phyloP scores from a whole-genome alignment of 2,329 filamentous ascomycete genomes.

The Penicillium sp. region DNA sequence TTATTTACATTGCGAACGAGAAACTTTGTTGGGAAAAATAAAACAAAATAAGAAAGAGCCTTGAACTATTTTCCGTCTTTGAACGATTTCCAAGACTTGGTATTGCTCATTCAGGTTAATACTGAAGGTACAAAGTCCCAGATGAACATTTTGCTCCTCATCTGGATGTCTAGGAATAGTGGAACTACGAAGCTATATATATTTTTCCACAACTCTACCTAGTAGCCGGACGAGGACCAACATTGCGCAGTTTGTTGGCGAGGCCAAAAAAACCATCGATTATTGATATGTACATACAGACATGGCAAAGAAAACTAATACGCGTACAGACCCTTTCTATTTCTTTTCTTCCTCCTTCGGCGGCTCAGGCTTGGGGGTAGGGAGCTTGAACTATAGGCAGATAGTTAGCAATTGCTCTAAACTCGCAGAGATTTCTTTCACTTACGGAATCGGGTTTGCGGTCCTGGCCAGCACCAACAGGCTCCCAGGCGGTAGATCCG shows the following conservation, averaged over 20 bases:
- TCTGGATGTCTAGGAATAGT: neutral
- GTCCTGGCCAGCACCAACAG: slow-evolving; percentile 70
- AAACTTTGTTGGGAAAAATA: too few species aligned
- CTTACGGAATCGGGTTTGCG: slow-evolving; percentile 69
- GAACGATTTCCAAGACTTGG: neutral
- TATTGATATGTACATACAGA: slow-evolving; percentile 41
- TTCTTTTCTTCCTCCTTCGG: slow-evolving; percentile 91
- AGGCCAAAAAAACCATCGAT: slow-evolving; percentile 20
- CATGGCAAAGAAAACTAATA: slow-evolving; percentile 35
- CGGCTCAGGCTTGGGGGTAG: slow-evolving; percentile 91
- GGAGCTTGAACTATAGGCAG: slow-evolving; percentile 75
- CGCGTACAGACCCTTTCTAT: slow-evolving; percentile 53
- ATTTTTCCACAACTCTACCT: neutral
- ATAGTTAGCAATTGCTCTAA: slow-evolving; percentile 8
- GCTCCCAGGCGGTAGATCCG: slow-evolving; percentile 70
- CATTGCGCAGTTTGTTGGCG: neutral
- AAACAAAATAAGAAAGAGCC: neutral
- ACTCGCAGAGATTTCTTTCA: slow-evolving; percentile 18
- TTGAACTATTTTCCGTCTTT: neutral
- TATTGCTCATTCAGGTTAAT: neutral
- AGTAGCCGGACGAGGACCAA: neutral
- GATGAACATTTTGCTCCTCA: too few species aligned
- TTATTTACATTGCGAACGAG: neutral
- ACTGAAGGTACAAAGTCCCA: too few species aligned
- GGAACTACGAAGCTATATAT: neutral